Evolutionary conservation across 345 rosid genomes (phyloP).

Genomic region (Camelina hispida): DNA sequence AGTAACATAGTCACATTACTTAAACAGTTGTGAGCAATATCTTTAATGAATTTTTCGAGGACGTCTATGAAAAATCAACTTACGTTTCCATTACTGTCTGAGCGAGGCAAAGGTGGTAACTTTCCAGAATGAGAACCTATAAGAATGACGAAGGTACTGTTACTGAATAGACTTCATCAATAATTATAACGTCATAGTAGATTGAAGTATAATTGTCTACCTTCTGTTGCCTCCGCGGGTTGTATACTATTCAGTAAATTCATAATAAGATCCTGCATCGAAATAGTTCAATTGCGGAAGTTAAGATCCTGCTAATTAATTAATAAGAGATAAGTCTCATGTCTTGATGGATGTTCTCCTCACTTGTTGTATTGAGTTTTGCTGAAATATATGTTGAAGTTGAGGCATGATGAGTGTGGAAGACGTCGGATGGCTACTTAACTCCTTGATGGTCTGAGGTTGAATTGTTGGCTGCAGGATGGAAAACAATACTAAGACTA

Average conservation of each 20-base stretch:
- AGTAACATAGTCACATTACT: neutral
- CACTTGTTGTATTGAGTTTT: conserved; percentile 91
- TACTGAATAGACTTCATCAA: neutral
- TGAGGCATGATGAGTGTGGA: conserved; percentile 66
- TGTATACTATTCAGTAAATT: conserved; percentile 74
- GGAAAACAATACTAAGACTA: conserved; percentile 29
- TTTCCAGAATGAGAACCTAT: conserved; percentile 83
- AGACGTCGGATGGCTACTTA: conserved; percentile 47
- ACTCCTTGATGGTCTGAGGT: conserved; percentile 64
- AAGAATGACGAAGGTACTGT: conserved; percentile 29
- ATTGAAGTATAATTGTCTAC: conserved; percentile 48
- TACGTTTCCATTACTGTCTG: conserved; percentile 81
- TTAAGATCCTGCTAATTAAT: conserved; percentile 11
- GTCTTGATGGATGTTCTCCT: conserved; percentile 16
- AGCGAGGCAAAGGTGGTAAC: conserved; percentile 74
- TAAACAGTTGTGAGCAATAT: conserved; percentile 17
- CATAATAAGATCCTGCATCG: conserved; percentile 73
- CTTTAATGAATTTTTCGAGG: neutral
- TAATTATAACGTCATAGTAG: conserved; percentile 8
- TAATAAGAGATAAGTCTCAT: neutral
- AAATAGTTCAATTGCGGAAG: conserved; percentile 6
- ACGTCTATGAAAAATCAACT: conserved; percentile 35
- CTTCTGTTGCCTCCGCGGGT: conserved; percentile 64
- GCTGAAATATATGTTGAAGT: conserved; percentile 91
- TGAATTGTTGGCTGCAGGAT: conserved; percentile 61